Evolutionary conservation across 2,329 filamentous ascomycete species (phyloP), one percentile per base, ranked within the genome.

Genomic region (Ceratocystis cubensis): DNA sequence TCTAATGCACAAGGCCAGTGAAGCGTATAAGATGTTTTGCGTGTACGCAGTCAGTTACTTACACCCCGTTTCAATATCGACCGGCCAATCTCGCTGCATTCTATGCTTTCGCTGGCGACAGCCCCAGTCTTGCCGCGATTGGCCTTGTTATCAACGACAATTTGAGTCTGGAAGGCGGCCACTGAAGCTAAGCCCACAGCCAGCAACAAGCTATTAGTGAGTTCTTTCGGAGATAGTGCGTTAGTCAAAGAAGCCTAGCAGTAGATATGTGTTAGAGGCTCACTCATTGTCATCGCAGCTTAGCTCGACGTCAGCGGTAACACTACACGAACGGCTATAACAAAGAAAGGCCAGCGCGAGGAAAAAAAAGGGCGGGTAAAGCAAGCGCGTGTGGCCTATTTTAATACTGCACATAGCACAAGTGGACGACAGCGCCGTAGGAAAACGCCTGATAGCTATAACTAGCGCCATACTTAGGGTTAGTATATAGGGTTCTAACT

Each of bases 71-170:
- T 74, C 33, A 91, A 74, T 20, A 89, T 77, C 56, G 87, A 80
- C 30, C 82, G 81, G 1, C 88, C 88, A 71, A 90, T 86, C 41
- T 79, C 73, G 69, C 86, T 90, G 73, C 88, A 92, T 69, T 88
- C 81, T 2, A 78, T 74, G 71, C 81, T 85, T 74, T 91, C 88
- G 65, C 85, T 87, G 13, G 88, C 86, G 22, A 91, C 85, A 44
- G 87, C 88, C 28, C 88, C 88, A 22, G 13, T 53, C 10, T 50
- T 65, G 2, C 64, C 64, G 25, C 37, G 37, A 15, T 30, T 20
- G 8, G 28, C 41, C 30, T 25, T 56, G 28, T 25, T 28, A 64
- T 44, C 46, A 2, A 64, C 4, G 22, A 64, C 63, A 41, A 56
- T n/a, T 13, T 64, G 63, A 6, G 33, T 15, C 30, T 48, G 62